phyloP scores from a whole-genome alignment of 805 yeast genomes.

The Candida silvatica region DNA sequence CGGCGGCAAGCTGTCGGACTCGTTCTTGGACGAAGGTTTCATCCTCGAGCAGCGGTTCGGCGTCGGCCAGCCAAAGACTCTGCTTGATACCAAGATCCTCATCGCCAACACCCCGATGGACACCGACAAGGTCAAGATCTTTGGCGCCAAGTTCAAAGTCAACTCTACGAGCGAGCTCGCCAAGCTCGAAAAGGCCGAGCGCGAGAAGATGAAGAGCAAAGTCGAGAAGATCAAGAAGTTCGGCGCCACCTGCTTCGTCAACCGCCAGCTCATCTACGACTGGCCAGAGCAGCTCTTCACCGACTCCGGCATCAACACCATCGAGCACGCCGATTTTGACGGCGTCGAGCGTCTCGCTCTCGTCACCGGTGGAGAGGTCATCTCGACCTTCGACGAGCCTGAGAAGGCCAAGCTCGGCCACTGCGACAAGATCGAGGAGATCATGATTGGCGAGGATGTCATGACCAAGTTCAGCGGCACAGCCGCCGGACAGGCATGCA shows the following conservation, averaged over 20 bases:
- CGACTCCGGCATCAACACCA: slow-evolving; percentile 79
- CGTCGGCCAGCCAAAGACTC: slow-evolving; percentile 82
- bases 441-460: slow-evolving; percentile 86
- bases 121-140: slow-evolving; percentile 94
- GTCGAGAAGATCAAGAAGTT: slow-evolving; percentile 84
- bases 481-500: slow-evolving; percentile 92
- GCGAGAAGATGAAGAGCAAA: slow-evolving; percentile 83
- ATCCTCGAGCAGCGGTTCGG: slow-evolving; percentile 89
- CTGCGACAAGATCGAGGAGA: slow-evolving; percentile 86
- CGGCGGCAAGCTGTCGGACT: slow-evolving; percentile 88
- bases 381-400: slow-evolving; percentile 90
- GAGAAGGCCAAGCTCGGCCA: slow-evolving; percentile 78
- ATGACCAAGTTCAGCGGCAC: slow-evolving; percentile 94
- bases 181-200: slow-evolving; percentile 62
- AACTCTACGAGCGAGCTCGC: slow-evolving; percentile 86
- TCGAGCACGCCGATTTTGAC: slow-evolving; percentile 97
- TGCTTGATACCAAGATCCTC: slow-evolving; percentile 77
- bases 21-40: slow-evolving; percentile 94
- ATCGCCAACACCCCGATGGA: slow-evolving; percentile 96
- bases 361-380: slow-evolving; percentile 98
- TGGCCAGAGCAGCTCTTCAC: slow-evolving; percentile 95
- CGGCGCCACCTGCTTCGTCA: slow-evolving; percentile 76
- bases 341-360: slow-evolving; percentile 95
- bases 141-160: slow-evolving; percentile 96
- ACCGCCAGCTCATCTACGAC: slow-evolving; percentile 94